These are phyloP conservation scores for Keithomyces neogunnii DNA, from an alignment of 2,329 filamentous ascomycete genomes.

Conservation along the genomic window DNA sequence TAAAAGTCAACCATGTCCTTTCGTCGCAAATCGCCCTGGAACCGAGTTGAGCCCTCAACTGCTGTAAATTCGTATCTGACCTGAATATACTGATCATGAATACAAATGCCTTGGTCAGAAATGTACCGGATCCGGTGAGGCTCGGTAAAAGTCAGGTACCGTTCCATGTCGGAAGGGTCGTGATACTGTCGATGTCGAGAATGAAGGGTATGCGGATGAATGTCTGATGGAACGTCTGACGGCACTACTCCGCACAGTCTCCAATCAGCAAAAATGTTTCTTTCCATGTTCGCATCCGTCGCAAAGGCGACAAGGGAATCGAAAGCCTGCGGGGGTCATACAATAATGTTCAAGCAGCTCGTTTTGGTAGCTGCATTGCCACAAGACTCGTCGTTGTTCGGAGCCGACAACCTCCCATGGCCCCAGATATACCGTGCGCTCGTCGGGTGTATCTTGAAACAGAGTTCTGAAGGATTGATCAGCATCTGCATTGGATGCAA, in stretches of 20 bases:
- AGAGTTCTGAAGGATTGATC: constrained; percentile 31
- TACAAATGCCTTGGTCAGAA: constrained; percentile 34
- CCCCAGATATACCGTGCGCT: constrained; percentile 43
- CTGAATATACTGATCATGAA: constrained; percentile 39
- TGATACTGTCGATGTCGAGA: constrained; percentile 41
- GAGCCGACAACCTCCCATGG: constrained; percentile 42
- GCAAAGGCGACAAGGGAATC: neutral
- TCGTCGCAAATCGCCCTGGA: constrained; percentile 39
- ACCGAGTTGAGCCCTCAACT: constrained; percentile 36
- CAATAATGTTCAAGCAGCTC: constrained; percentile 43
- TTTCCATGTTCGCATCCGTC: no score
- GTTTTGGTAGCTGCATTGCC: constrained; percentile 44
- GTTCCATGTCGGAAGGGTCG: constrained; percentile 40
- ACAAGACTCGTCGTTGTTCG: constrained; percentile 39
- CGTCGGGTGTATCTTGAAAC: constrained; percentile 40
- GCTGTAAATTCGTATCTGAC: constrained; percentile 44
- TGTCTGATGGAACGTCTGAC: constrained; percentile 33
- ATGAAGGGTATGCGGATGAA: constrained; percentile 41
- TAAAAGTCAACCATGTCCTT: constrained; percentile 42
- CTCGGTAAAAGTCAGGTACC: constrained; percentile 38
- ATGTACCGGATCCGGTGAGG: constrained; percentile 41
- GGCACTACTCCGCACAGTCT: constrained; percentile 27
- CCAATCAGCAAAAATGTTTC: no score
- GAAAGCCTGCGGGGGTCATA: constrained; percentile 15
- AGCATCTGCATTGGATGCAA: neutral